A percentile compares a stretch with the other conserved stretches of the same genome.
These are phyloP conservation scores for Mycena albidolilacea DNA, from an alignment of 768 basidiomycete genomes.

Conservation along the genomic window DNA sequence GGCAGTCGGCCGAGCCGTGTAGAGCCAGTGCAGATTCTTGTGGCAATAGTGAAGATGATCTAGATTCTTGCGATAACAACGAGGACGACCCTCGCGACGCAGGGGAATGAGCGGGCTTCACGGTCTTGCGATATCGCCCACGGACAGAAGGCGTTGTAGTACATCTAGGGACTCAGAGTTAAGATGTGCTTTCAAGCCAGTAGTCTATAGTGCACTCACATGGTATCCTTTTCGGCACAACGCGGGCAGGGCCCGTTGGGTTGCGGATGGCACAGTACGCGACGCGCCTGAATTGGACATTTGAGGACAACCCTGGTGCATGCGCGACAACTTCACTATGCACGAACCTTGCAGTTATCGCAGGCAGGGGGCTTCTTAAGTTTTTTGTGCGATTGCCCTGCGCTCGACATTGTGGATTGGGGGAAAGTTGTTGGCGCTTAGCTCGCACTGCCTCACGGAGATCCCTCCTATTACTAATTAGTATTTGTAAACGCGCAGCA, in stretches of 20 bases:
- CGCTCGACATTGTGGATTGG: neutral
- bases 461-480: too few species aligned
- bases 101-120: neutral
- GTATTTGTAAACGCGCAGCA: too few species aligned
- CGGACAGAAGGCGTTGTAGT: slow-evolving; percentile 16
- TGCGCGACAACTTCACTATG: neutral
- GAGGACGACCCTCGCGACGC: neutral
- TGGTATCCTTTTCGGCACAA: slow-evolving; percentile 4
- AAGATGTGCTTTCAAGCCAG: too few species aligned
- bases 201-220: neutral
- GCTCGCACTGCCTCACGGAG: neutral
- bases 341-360: slow-evolving; percentile 8
- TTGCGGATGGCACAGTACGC: slow-evolving; percentile 19
- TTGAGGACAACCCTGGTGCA: too few species aligned
- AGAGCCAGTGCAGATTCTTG: neutral
- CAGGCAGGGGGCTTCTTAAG: slow-evolving; percentile 8
- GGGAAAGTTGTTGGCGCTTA: neutral
- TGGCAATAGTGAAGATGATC: neutral
- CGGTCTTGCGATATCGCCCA: neutral
- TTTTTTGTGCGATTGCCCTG: neutral
- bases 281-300: neutral
- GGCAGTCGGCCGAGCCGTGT: neutral
- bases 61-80: neutral
- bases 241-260: slow-evolving; percentile 17
- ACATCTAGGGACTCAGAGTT: neutral